Percentiles rank a stretch among this genome's conserved stretches.
Conservation (phyloP, 1,139 yeast species). For the Debaryomycetaceae sp. region DNA sequence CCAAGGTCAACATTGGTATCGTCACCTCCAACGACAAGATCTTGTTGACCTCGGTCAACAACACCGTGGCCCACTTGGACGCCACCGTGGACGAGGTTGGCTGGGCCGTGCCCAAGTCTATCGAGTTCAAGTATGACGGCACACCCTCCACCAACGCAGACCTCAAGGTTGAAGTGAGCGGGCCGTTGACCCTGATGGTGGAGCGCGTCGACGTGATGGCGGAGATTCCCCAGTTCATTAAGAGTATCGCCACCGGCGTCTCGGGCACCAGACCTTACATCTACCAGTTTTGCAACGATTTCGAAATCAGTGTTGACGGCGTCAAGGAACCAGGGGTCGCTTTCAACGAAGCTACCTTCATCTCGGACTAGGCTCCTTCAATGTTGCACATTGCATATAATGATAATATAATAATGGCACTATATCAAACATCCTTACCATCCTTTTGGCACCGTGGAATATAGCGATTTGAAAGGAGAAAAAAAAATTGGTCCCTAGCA, state of each 20-base stretch:
- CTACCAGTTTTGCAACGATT: constrained; percentile 76
- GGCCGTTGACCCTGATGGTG: constrained; percentile 54
- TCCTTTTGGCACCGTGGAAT: not conserved
- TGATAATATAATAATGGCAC: constrained; percentile 2
- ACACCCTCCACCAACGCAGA: constrained; percentile 24
- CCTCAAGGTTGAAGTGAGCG: constrained; percentile 43
- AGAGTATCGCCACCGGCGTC: constrained; percentile 87
- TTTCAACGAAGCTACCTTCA: constrained; percentile 82
- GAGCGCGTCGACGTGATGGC: constrained; percentile 98
- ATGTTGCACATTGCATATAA: not conserved
- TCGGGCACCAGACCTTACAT: constrained; percentile 95
- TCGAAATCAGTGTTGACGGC: constrained; percentile 33
- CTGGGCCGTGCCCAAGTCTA: constrained; percentile 81
- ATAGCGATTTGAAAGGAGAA: constrained; percentile 2
- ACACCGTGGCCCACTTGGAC: constrained; percentile 60
- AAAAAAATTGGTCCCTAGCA: constrained; percentile 65
- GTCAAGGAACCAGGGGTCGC: constrained; percentile 60
- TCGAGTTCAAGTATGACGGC: constrained; percentile 56
- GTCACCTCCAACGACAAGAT: constrained; percentile 62
- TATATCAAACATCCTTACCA: not conserved
- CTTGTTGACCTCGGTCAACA: constrained; percentile 62
- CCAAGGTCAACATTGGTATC: constrained; percentile 78
- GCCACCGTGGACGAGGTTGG: constrained; percentile 71
- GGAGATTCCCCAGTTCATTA: constrained; percentile 91
- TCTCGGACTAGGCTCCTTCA: constrained; percentile 31